Evolutionary conservation across 768 basidiomycete species (phyloP), one percentile per base, ranked within the genome.

Genomic region (Sporobolomyces phaffii): DNA sequence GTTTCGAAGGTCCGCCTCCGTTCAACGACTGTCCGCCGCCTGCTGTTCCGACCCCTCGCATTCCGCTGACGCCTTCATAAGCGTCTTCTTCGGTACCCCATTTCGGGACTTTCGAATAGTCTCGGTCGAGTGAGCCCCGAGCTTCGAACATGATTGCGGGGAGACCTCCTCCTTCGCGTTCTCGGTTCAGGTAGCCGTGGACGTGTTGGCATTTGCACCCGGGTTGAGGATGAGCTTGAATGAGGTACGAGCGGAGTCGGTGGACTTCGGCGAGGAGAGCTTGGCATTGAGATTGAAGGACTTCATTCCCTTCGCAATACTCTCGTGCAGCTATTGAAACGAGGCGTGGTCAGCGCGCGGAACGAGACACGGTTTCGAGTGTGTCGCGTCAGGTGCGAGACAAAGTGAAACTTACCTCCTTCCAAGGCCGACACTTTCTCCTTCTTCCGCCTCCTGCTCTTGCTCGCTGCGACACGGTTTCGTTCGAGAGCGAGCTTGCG

Each of bases 381-480:
- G n/a, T n/a, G n/a, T n/a, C n/a, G n/a, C n/a, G n/a, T n/a, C n/a
- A n/a, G n/a, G n/a, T n/a, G n/a, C n/a, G n/a, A n/a, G n/a, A n/a
- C n/a, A n/a, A 14, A 20, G 3, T 18, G 9, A 36, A 17, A 62
- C 63, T 36, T 24, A 62, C 64, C 64, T 28, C 38, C 41, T 65
- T 73, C 72, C 49, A 73, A 67, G 11, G 52, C 18, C 31, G 54
- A 41, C 8, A 73, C 67, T 33, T 60, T 54, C 49, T 72, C 70
- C 70, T 73, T 73, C 59, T 73, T 73, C 54, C 70, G 54, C 54
- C 65, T 29, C 38, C 73, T 48, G 6, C 59, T 62, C 64, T 73
- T 73, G 65, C 67, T 66, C 54, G 73, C 73, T 17, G 73, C 73
- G 28, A 73, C n/a, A 17, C 73, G 24, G 43, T 73, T 73, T 17